These are phyloP conservation scores for Pulveroboletus ravenelii DNA, from an alignment of 768 basidiomycete genomes.

Conservation along the genomic window DNA sequence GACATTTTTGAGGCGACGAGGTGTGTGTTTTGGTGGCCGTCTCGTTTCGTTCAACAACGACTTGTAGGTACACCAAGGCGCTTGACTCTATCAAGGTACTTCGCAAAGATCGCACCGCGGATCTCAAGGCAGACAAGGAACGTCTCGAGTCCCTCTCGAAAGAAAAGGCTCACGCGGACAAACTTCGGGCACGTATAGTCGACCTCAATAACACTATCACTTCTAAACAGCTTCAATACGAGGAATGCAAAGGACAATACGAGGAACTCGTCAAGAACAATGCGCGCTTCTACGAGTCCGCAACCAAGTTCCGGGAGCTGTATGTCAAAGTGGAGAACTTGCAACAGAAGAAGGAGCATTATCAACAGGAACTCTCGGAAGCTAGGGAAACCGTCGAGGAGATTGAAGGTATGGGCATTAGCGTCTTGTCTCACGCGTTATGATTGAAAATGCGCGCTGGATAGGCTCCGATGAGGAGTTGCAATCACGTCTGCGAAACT, in stretches of 20 bases:
- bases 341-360: slow-evolving; percentile 55
- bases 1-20: slow-evolving; percentile 99
- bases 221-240: slow-evolving; percentile 68
- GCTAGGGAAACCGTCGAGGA: slow-evolving; percentile 63
- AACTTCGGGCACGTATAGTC: slow-evolving; percentile 62
- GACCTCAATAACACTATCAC: slow-evolving; percentile 60
- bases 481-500: slow-evolving; percentile 48
- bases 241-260: slow-evolving; percentile 62
- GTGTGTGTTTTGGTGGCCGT: slow-evolving; percentile 30
- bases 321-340: slow-evolving; percentile 67
- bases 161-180: slow-evolving; percentile 85
- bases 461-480: slow-evolving; percentile 75
- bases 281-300: slow-evolving; percentile 73
- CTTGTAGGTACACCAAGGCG: slow-evolving; percentile 87
- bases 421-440: too few species aligned
- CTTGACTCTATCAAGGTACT: slow-evolving; percentile 86
- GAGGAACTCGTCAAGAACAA: slow-evolving; percentile 66
- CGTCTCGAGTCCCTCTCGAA: slow-evolving; percentile 68
- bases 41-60: not conserved
- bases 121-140: slow-evolving; percentile 91
- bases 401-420: slow-evolving; percentile 45
- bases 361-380: slow-evolving; percentile 57
- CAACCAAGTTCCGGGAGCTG: slow-evolving; percentile 81
- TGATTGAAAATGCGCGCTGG: not conserved
- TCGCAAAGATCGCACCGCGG: slow-evolving; percentile 85